These are phyloP conservation scores for Malassezia restricta DNA, from an alignment of 1,284 basidiomycete genomes.

Conservation along the genomic window DNA sequence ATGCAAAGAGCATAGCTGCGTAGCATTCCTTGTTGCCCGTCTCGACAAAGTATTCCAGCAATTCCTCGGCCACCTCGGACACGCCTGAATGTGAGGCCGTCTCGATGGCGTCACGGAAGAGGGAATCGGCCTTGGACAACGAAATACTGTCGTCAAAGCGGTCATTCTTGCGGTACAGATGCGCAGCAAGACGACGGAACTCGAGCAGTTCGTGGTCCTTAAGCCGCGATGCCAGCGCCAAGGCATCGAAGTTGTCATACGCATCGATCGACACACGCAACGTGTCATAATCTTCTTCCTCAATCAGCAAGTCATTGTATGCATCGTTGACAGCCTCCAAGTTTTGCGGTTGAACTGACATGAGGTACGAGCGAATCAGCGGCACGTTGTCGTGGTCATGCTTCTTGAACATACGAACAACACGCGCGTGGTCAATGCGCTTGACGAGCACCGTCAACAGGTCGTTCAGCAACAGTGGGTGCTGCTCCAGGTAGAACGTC, in stretches of 20 bases:
- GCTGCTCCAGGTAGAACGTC: constrained; percentile 64
- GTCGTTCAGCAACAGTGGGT: constrained; percentile 84
- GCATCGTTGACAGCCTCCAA: constrained; percentile 94
- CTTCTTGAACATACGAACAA: constrained; percentile 77
- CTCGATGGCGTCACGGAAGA: constrained; percentile 90
- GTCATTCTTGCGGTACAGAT: constrained; percentile 91
- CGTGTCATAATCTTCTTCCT: constrained; percentile 97
- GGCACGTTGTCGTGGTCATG: constrained; percentile 86
- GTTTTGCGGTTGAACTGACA: constrained; percentile 89
- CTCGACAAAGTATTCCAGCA: constrained; percentile 71
- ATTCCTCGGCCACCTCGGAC: constrained; percentile 79
- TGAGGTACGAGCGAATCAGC: constrained; percentile 85
- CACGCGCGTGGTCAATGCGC: constrained; percentile 84
- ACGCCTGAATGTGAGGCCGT: constrained; percentile 73
- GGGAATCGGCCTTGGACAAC: constrained; percentile 84
- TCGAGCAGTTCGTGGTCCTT: constrained; percentile 86
- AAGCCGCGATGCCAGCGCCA: constrained; percentile 69
- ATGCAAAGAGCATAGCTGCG: constrained; percentile 73
- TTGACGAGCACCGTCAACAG: constrained; percentile 80
- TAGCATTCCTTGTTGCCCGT: constrained; percentile 98
- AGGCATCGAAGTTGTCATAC: constrained; percentile 94
- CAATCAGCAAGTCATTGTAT: constrained; percentile 89
- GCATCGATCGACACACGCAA: constrained; percentile 90
- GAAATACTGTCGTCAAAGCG: constrained; percentile 91
- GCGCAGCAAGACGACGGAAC: constrained; percentile 76